Percentiles rank a stretch among this genome's conserved stretches.
phyloP scores from a whole-genome alignment of 768 basidiomycete species.

The Mycena leptocephala region DNA sequence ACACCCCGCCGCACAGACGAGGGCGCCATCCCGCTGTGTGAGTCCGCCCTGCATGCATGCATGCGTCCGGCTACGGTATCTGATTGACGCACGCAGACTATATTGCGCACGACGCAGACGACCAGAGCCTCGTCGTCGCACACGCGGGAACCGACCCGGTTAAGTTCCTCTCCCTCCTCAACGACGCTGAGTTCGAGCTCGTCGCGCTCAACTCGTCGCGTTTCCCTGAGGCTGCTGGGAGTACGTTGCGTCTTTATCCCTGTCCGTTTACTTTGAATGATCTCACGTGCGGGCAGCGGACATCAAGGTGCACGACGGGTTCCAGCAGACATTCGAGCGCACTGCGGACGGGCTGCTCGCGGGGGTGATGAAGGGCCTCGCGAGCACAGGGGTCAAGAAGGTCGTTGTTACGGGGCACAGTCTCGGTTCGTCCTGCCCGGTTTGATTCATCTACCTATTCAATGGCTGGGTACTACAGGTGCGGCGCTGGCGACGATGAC shows the following conservation, averaged over 20 bases:
- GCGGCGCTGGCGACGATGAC: conserved; percentile 66
- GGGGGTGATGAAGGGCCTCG: conserved; percentile 48
- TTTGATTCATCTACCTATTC: background rate
- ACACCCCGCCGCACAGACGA: conserved; percentile 41
- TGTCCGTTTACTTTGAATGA: background rate
- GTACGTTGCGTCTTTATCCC: conserved; percentile 33
- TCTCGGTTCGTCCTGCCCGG: conserved; percentile 46
- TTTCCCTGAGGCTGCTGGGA: conserved; percentile 45
- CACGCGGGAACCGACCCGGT: conserved; percentile 4
- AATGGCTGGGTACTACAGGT: conserved; percentile 38
- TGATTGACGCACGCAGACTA: conserved; percentile 44
- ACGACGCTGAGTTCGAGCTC: conserved; percentile 52
- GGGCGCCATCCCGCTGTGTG: conserved; percentile 48
- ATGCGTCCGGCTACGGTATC: background rate
- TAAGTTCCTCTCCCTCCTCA: conserved; percentile 52
- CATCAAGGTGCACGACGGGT: conserved; percentile 58
- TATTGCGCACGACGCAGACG: conserved; percentile 53
- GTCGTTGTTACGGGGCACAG: conserved; percentile 60
- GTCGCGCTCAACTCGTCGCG: conserved; percentile 48
- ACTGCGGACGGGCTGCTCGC: conserved; percentile 54
- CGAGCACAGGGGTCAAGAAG: conserved; percentile 49
- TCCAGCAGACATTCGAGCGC: conserved; percentile 56
- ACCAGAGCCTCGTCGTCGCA: conserved; percentile 53
- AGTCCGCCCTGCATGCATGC: conserved; percentile 17
- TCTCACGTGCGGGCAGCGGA: conserved; percentile 38